phyloP scores from a whole-genome alignment of 1,284 basidiomycete species.

The Malassezia sympodialis region DNA sequence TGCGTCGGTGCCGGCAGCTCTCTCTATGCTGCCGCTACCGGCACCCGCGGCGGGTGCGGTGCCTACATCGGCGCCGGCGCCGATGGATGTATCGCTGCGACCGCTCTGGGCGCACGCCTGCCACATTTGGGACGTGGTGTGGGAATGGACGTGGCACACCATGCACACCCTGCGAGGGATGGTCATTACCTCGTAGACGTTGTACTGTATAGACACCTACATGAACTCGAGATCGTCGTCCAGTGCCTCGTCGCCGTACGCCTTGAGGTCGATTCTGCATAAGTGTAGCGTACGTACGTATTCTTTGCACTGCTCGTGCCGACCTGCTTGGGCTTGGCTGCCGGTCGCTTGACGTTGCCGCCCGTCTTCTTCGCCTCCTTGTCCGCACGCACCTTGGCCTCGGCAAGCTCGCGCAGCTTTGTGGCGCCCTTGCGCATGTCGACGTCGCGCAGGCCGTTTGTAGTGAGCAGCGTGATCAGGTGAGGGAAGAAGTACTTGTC shows the following conservation, averaged over 20 bases:
- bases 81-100: neutral
- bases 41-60: neutral
- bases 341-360: slow-evolving; percentile 16
- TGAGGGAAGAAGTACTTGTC: slow-evolving; percentile 41
- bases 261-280: slow-evolving; percentile 30
- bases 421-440: slow-evolving; percentile 36
- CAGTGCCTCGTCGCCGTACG: slow-evolving; percentile 43
- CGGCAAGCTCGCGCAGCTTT: slow-evolving; percentile 36
- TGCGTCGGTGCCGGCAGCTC: neutral
- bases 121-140: neutral
- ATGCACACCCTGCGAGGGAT: slow-evolving; percentile 3
- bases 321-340: slow-evolving; percentile 33
- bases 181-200: slow-evolving; percentile 4
- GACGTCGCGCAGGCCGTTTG: slow-evolving; percentile 32
- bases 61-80: neutral
- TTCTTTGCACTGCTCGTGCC: slow-evolving; percentile 42
- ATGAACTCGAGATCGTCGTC: slow-evolving; percentile 47
- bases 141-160: neutral
- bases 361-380: slow-evolving; percentile 39
- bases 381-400: slow-evolving; percentile 39
- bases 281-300: slow-evolving; percentile 16
- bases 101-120: neutral
- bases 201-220: slow-evolving; percentile 21
- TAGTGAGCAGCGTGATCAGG: slow-evolving; percentile 22
- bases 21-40: neutral